Evolutionary conservation across 2,329 filamentous ascomycete genomes (phyloP).

Genomic region (Ceratocystis cubensis): DNA sequence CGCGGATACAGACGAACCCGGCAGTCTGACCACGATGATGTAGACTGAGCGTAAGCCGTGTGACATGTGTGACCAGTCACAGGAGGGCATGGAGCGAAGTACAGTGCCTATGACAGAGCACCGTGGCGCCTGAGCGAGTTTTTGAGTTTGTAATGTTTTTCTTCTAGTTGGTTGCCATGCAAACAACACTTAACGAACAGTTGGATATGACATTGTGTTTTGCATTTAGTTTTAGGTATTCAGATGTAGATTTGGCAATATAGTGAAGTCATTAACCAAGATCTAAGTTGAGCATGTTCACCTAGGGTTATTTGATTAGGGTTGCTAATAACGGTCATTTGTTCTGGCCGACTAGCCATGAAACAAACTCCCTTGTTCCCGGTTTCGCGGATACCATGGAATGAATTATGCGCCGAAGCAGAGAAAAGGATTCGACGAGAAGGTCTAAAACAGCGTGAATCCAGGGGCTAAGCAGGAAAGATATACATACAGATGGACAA

Average conservation of each 20-base stretch:
- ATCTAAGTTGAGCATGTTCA: too few species aligned
- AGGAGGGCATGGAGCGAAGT: too few species aligned
- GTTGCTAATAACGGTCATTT: not conserved
- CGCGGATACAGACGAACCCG: constrained; percentile 19
- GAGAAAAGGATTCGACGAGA: not conserved
- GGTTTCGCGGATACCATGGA: constrained; percentile 1
- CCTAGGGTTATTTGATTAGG: not conserved
- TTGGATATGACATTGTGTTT: too few species aligned
- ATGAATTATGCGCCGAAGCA: constrained; percentile 2
- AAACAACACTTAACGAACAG: too few species aligned
- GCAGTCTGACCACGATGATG: constrained; percentile 14
- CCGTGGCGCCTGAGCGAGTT: too few species aligned
- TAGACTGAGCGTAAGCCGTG: constrained; percentile 1
- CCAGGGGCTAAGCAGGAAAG: not conserved
- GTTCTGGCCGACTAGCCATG: not conserved
- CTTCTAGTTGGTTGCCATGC: too few species aligned
- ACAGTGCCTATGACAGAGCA: too few species aligned
- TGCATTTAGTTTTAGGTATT: too few species aligned
- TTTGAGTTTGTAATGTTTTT: too few species aligned
- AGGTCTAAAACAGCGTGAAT: not conserved
- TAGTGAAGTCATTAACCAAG: too few species aligned
- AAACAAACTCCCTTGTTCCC: not conserved
- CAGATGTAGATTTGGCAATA: too few species aligned
- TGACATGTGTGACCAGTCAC: too few species aligned
- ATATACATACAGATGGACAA: not conserved